A percentile compares a stretch with the other conserved stretches of the same genome.
These are phyloP conservation scores for Salix brachista DNA, from an alignment of 345 rosid species.

Conservation along the genomic window DNA sequence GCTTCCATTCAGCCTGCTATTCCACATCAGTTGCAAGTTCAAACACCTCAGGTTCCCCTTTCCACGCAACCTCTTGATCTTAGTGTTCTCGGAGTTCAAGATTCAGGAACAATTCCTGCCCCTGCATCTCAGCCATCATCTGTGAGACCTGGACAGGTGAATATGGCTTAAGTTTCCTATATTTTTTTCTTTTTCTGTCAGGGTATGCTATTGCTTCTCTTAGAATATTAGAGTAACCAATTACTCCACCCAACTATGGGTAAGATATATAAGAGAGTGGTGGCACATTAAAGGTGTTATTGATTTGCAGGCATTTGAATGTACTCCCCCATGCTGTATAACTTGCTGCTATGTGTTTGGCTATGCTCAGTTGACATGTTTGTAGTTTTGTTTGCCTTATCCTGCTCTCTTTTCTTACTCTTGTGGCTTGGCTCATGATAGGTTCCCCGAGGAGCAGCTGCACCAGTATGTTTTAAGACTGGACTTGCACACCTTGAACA, in stretches of 20 bases:
- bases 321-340: not conserved
- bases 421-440: conserved; percentile 20
- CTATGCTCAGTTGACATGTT: not conserved
- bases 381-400: not conserved
- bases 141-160: conserved; percentile 96
- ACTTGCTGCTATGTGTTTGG: not conserved
- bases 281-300: not conserved
- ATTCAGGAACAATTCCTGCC: conserved; percentile 58
- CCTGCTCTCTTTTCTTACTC: not conserved
- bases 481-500: conserved; percentile 98
- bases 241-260: not conserved
- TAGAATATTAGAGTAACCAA: not conserved
- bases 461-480: conserved; percentile 83
- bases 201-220: not conserved
- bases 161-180: not conserved
- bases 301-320: not conserved
- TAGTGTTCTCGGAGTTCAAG: conserved; percentile 77
- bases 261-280: not conserved
- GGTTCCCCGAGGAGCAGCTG: conserved; percentile 97
- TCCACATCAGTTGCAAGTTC: conserved; percentile 40
- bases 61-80: conserved; percentile 90
- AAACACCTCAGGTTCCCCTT: conserved; percentile 41
- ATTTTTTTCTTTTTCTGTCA: not conserved
- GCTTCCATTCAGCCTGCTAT: conserved; percentile 37
- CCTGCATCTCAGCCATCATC: conserved; percentile 58